Base-by-base conservation (phyloP, 495 filamentous ascomycete species). In the Cercophora scortea region DNA sequence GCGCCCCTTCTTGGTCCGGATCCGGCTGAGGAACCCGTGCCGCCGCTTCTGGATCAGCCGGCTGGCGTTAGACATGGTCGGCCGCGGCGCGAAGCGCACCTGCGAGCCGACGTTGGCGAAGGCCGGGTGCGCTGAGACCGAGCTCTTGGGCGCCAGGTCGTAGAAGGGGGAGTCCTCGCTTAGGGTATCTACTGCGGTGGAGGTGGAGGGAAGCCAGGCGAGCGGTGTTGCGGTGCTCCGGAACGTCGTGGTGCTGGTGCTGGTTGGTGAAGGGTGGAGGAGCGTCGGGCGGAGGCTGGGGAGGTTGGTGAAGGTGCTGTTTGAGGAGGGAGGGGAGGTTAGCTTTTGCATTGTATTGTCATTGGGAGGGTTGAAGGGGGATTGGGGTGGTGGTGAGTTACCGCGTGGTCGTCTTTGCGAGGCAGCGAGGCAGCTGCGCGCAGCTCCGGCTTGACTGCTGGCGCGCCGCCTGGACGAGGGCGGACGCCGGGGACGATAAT, bases 21-120 rank as follows among this genome's bases (percentile, higher is more conserved):
- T 47, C 25, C 73, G 57, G 52, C 65, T 71, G n/a, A 77, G 52
- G 55, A 76, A 77, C 12, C 74, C 73, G 49, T 73, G 70, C 13
- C 70, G 58, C 32, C 74, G 56, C 66, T 76, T 76, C 60, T 73
- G 71, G n/a, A 74, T 54, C n/a, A 77, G 61, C n/a, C 74, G 65
- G 41, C 59, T 72, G 45, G 61, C 42, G 13, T 61, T 51, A 33
- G 65, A 61, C 71, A 75, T 69, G 38, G 71, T 76, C 35, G 71
- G 59, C 19, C 72, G 66, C 38, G 74, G 74, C 0, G 71, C 74
- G 66, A 63, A 76, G 16, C 74, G 69, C 42, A 75, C 62, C 62
- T 77, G 73, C 25, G 48, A 45, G 8, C 42, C 58, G 41, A 54
- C 32, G 36, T 60, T 62, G 9, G 58, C 60, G 16, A 77, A 59